Base-by-base conservation (phyloP, 257 asterid genomes). In the Galeopsis tetrahit region DNA sequence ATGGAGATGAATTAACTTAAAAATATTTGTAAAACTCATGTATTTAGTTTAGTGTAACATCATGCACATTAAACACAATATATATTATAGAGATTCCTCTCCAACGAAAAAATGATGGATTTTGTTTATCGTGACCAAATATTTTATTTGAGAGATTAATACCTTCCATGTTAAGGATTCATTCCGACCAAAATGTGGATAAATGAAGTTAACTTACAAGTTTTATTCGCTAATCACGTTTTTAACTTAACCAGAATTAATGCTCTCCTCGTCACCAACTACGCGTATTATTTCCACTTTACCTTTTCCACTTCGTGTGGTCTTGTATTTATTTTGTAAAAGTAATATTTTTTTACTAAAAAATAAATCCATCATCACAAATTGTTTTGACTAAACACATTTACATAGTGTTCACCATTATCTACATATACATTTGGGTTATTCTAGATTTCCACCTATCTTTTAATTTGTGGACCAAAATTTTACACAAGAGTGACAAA, bases 191-290 rank as follows among this genome's bases (percentile, higher is more conserved):
- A 11, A 31, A 65, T 31, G 2, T 39, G 49, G 38, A 40, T 4
- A 17, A 42, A 42, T 40, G 56, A 13, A n/a, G 58, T 44, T 32
- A 31, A 31, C 32, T 46, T 32, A 43, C 13, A 46, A 10, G n/a
- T 11, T 44, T 10, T 13, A 46, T 46, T 66, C 1, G 38, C 6
- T 42, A 42, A 64, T 33, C 48, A 36, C 48, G 49, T 39, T 62
- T 7, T 17, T 62, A 62, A 4, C 9, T 34, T 35, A 58, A 58
- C 17, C 8, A 33, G 17, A 58, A 69, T 6, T 28, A 43, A 58
- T 70, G 75, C 68, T 42, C 7, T 58, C 75, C 58, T 58, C 43
- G 68, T 70, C 75, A 70, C 52, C 7, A 39, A 40, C 14, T 28
- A 56, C 10, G 32, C 10, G 32, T 69, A 53, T 38, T 44, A 10